Evolutionary conservation across 768 basidiomycete genomes (phyloP).

Genomic region (Leccinum broughii): DNA sequence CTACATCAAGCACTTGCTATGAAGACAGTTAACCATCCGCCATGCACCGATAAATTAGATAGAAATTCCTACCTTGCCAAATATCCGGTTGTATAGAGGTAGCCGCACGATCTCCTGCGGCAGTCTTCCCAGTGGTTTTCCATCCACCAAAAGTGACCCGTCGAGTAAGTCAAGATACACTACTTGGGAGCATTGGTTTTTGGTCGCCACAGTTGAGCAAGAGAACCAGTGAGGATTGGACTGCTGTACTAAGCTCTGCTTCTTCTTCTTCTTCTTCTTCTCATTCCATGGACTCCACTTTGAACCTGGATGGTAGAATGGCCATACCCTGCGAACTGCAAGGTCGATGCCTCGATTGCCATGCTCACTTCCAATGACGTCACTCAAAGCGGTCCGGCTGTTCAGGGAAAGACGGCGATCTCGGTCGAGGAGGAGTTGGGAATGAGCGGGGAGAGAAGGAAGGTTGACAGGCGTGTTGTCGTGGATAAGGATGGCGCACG

Average conservation of each 20-base stretch:
- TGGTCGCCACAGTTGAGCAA: conserved; percentile 11
- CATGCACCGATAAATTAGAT: neutral
- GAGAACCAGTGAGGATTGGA: conserved; percentile 22
- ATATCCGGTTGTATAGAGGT: conserved; percentile 18
- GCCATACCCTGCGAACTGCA: conserved; percentile 6
- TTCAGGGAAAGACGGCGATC: conserved; percentile 19
- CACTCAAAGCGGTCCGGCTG: neutral
- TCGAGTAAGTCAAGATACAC: conserved; percentile 27
- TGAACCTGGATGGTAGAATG: neutral
- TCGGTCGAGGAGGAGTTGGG: conserved; percentile 25
- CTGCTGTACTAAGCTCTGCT: neutral
- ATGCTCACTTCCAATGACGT: neutral
- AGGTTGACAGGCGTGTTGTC: conserved; percentile 16
- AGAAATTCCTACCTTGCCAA: conserved; percentile 20
- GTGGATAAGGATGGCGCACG: neutral
- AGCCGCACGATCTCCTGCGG: conserved; percentile 20
- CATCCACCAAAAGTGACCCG: conserved; percentile 27
- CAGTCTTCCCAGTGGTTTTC: conserved; percentile 24
- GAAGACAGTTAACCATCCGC: neutral
- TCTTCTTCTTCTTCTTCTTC: too few species aligned
- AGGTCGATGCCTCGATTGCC: conserved; percentile 13
- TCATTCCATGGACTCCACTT: neutral
- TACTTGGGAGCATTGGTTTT: conserved; percentile 16
- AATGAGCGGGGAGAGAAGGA: conserved; percentile 3
- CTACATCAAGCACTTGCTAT: conserved; percentile 20